A percentile compares a stretch with the other conserved stretches of the same genome.
Evolutionary conservation across 2,329 filamentous ascomycete species (phyloP).

Genomic region (Zelopaecilomyces penicillatus): DNA sequence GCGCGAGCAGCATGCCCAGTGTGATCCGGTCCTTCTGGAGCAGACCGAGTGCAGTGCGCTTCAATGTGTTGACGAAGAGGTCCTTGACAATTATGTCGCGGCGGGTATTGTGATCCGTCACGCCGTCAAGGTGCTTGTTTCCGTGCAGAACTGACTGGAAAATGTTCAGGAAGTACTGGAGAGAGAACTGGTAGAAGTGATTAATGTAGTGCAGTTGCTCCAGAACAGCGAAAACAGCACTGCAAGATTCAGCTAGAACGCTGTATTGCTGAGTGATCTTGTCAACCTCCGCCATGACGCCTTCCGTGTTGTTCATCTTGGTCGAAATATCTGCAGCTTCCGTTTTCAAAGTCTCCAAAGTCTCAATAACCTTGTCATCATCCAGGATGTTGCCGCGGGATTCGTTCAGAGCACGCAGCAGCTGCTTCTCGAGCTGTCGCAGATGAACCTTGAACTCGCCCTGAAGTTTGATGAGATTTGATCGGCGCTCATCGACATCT

Average conservation of each 20-base stretch:
- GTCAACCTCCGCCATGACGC: slow-evolving; percentile 96
- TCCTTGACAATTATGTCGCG: slow-evolving; percentile 87
- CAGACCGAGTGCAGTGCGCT: slow-evolving; percentile 84
- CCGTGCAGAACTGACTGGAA: slow-evolving; percentile 85
- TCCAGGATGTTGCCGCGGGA: slow-evolving; percentile 96
- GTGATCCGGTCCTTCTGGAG: slow-evolving; percentile 93
- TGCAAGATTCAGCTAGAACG: slow-evolving; percentile 88
- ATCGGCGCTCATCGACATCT: slow-evolving; percentile 91
- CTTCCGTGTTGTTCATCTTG: slow-evolving; percentile 95
- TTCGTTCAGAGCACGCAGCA: slow-evolving; percentile 92
- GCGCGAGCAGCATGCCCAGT: slow-evolving; percentile 86
- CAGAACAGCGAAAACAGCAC: slow-evolving; percentile 90
- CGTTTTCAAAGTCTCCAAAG: slow-evolving; percentile 93
- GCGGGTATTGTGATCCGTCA: slow-evolving; percentile 67
- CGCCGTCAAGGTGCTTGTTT: slow-evolving; percentile 63
- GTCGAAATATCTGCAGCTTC: slow-evolving; percentile 91
- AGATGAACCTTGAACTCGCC: slow-evolving; percentile 99
- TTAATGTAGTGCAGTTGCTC: slow-evolving; percentile 98
- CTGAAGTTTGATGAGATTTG: slow-evolving; percentile 96
- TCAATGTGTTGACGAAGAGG: slow-evolving; percentile 84
- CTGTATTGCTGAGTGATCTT: slow-evolving; percentile 92
- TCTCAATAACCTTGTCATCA: slow-evolving; percentile 97
- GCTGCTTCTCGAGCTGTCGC: slow-evolving; percentile 84
- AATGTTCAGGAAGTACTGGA: slow-evolving; percentile 96
- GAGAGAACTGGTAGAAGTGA: slow-evolving; percentile 98